Conservation (phyloP, 2,329 filamentous ascomycete genomes). For the Cladorrhinum sp. region DNA sequence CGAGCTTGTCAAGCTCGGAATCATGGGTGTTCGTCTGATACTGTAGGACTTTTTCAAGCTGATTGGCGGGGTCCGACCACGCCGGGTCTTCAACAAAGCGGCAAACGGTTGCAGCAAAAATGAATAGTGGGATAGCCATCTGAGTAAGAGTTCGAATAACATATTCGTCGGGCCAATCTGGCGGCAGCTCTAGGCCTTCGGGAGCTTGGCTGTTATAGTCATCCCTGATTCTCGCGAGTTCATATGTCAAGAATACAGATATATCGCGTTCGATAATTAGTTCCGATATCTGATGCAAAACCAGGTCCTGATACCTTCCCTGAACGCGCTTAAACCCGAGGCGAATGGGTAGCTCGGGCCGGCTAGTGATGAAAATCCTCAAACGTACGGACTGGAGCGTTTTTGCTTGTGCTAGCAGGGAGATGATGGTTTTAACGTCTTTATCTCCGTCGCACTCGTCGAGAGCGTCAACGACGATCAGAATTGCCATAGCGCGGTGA, state of each 20-base stretch:
- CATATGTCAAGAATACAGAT: constrained; percentile 30
- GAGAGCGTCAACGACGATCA: constrained; percentile 35
- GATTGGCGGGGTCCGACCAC: constrained; percentile 29
- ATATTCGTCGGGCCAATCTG: constrained; percentile 15
- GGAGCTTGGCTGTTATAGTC: constrained; percentile 23
- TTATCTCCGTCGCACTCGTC: constrained; percentile 29
- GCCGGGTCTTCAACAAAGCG: constrained; percentile 28
- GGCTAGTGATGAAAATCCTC: constrained; percentile 41
- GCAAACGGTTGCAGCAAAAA: constrained; percentile 31
- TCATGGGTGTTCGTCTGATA: constrained; percentile 24
- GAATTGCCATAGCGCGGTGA: constrained; percentile 11
- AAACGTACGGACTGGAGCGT: constrained; percentile 22
- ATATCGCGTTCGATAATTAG: constrained; percentile 38
- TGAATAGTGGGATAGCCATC: constrained; percentile 31
- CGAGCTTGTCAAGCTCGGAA: constrained; percentile 21
- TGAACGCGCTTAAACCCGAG: constrained; percentile 34
- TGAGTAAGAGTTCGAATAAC: constrained; percentile 12
- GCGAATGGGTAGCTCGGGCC: constrained; percentile 39
- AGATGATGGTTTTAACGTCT: constrained; percentile 32
- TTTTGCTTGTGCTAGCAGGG: constrained; percentile 26
- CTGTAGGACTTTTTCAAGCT: constrained; percentile 26
- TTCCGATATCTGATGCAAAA: constrained; percentile 37
- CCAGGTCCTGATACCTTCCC: constrained; percentile 31
- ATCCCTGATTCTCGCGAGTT: constrained; percentile 31
- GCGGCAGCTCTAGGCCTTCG: constrained; percentile 16